phyloP scores from a whole-genome alignment of 371 early-diverging fungal genomes.

The Mucor irregularis region DNA sequence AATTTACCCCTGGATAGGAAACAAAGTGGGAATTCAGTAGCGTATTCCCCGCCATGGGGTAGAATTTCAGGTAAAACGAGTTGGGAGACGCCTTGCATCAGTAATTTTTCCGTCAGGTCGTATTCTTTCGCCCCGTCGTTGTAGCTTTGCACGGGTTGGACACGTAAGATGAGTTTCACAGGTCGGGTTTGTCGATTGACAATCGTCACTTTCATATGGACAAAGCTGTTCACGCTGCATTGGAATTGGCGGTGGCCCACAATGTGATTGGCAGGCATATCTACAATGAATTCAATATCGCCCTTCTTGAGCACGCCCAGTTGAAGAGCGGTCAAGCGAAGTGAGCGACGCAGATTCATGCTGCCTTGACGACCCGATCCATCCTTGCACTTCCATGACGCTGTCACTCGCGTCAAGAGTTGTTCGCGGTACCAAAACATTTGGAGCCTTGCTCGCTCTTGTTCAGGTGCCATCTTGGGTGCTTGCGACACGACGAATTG shows the following conservation, averaged over 20 bases:
- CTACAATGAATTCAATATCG: conserved; percentile 62
- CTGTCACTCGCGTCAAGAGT: conserved; percentile 57
- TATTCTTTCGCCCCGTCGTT: conserved; percentile 67
- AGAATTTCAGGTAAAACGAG: conserved; percentile 60
- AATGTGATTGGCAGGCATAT: conserved; percentile 27
- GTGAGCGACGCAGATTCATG: conserved; percentile 53
- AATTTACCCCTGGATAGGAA: conserved; percentile 66
- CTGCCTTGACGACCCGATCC: conserved; percentile 56
- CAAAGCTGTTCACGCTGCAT: conserved; percentile 59
- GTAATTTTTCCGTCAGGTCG: conserved; percentile 57
- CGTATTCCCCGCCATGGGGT: conserved; percentile 4
- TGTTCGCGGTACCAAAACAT: conserved; percentile 83
- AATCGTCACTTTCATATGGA: conserved; percentile 57
- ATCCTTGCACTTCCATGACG: conserved; percentile 53
- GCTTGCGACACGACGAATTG: conserved; percentile 79
- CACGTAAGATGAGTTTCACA: conserved; percentile 60
- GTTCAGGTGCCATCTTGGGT: conserved; percentile 50
- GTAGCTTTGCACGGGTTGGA: conserved; percentile 69
- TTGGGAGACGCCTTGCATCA: conserved; percentile 65
- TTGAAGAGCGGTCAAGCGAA: conserved; percentile 58
- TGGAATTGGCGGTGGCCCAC: conserved; percentile 44
- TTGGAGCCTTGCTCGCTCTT: conserved; percentile 63
- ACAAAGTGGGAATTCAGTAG: conserved; percentile 50
- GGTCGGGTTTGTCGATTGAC: conserved; percentile 54
- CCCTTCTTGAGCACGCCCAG: conserved; percentile 60